Conservation (phyloP, 1,284 basidiomycete species). For the Apiotrichum akiyoshidainum region DNA sequence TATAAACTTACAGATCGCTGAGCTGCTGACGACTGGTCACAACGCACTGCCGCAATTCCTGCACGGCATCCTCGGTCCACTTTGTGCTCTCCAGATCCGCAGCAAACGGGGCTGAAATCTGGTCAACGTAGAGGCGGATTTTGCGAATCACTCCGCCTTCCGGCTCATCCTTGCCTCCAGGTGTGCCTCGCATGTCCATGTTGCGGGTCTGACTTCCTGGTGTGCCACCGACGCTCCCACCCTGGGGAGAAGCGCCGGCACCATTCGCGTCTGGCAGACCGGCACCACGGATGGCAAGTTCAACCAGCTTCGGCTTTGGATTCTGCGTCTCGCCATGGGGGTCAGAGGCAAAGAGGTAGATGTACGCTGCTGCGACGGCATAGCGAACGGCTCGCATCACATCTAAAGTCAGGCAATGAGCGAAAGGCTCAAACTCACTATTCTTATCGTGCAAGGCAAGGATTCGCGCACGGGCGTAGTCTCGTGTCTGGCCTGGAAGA, state of each 20-base stretch:
- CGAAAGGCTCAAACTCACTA: slow-evolving; percentile 10
- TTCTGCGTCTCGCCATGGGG: slow-evolving; percentile 8
- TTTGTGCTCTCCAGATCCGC: slow-evolving; percentile 31
- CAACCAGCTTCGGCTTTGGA: slow-evolving; percentile 26
- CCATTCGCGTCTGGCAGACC: slow-evolving; percentile 16
- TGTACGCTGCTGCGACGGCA: slow-evolving; percentile 33
- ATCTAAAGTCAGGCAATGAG: slow-evolving; percentile 12
- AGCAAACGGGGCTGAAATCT: slow-evolving; percentile 30
- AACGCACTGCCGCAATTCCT: slow-evolving; percentile 22
- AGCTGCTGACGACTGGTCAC: slow-evolving; percentile 26
- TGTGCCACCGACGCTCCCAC: not conserved
- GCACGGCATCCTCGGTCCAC: slow-evolving; percentile 34
- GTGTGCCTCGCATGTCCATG: not conserved
- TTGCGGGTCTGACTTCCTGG: not conserved
- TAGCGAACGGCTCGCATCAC: slow-evolving; percentile 30
- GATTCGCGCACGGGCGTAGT: slow-evolving; percentile 27
- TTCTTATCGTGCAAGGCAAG: slow-evolving; percentile 28
- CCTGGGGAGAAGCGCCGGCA: not conserved
- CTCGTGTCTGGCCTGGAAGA: slow-evolving; percentile 26
- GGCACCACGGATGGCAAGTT: slow-evolving; percentile 27
- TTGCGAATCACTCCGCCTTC: slow-evolving; percentile 8
- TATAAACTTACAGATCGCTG: slow-evolving; percentile 24
- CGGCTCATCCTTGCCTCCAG: not conserved
- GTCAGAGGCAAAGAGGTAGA: slow-evolving; percentile 26
- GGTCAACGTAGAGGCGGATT: slow-evolving; percentile 27